Base-by-base conservation (phyloP, 169 alveolate genomes). In the Eimeria praecox region DNA sequence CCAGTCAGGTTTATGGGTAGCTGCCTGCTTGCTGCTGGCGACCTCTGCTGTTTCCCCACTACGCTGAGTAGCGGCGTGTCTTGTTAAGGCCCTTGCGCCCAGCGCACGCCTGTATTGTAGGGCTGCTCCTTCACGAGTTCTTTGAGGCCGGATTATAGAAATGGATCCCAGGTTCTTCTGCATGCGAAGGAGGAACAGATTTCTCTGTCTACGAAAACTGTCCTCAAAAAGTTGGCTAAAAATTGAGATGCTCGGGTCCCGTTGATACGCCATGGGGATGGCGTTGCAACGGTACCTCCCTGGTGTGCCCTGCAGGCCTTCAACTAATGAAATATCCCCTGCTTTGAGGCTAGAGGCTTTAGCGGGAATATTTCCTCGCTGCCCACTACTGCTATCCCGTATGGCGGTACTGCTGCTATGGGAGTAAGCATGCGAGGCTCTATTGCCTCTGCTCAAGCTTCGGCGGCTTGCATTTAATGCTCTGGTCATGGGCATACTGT, bases 211-310 rank as follows among this genome's bases (percentile, higher is more conserved):
- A 62, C 80, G 80, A 20, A 62, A 69, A 86, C 80, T 86, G 80
- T 86, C 93, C n/a, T 54, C 62, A 86, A 86, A 87, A 40, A 87
- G 94, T 40, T 87, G 82, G 66, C 62, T 87, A 40, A 87, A 87
- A 30, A 87, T 64, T 30, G 64, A 87, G 22, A 64, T 87, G 64
- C 94, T 62, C n/a, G 94, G 82, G 82, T 62, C 94, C 94, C 94
- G 62, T 64, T 87, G 83, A 42, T 87, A 87, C 66, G 94, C 83
- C 94, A 87, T 35, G 38, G 64, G 83, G 14, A 87, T 14, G 27
- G 94, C 66, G 14, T 87, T 87, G 83, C 94, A 62, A 4, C 94
- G 83, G 56, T 87, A 87, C 59, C 69, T 30, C 35, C 69, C 94
- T 42, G 83, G 78, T 62, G 83, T 38, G 40, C 92, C 71, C 3